Percentiles rank a stretch among this genome's conserved stretches.
phyloP scores from a whole-genome alignment of 345 rosid genomes.

The Boechera stricta region DNA sequence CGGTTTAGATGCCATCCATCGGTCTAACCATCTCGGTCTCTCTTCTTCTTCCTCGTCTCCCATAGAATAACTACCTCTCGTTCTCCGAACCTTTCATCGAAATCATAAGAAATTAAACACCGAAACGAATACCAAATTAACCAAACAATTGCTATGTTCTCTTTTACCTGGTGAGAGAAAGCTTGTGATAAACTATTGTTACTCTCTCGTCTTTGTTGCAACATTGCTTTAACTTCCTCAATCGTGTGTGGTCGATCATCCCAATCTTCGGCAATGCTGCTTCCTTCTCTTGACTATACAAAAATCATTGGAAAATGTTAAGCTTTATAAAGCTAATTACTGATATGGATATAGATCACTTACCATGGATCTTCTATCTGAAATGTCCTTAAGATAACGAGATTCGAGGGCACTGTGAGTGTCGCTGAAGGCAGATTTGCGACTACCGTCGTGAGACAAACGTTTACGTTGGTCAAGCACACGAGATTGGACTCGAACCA shows the following conservation, averaged over 20 bases:
- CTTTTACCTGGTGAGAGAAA: conserved; percentile 63
- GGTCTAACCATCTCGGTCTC: conserved; percentile 66
- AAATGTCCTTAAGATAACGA: conserved; percentile 64
- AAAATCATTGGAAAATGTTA: neutral
- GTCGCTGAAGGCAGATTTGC: conserved; percentile 69
- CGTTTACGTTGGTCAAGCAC: conserved; percentile 74
- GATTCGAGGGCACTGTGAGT: conserved; percentile 62
- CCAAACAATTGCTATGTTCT: neutral
- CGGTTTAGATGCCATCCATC: conserved; percentile 62
- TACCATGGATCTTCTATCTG: conserved; percentile 70
- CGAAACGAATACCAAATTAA: neutral
- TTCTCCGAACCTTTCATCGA: conserved; percentile 50
- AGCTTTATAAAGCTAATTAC: neutral
- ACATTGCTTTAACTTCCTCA: conserved; percentile 81
- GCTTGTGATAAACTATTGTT: conserved; percentile 54
- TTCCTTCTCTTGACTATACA: conserved; percentile 76
- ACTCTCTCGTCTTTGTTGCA: conserved; percentile 64
- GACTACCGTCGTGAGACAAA: conserved; percentile 71
- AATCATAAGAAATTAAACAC: neutral
- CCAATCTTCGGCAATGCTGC: conserved; percentile 79
- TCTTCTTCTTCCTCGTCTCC: conserved; percentile 69
- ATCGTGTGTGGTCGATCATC: conserved; percentile 71
- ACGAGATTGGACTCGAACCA: conserved; percentile 78
- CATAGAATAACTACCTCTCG: conserved; percentile 58
- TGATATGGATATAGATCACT: neutral